phyloP scores from a whole-genome alignment of 2,329 filamentous ascomycete species.

The Diaporthe ampelina region DNA sequence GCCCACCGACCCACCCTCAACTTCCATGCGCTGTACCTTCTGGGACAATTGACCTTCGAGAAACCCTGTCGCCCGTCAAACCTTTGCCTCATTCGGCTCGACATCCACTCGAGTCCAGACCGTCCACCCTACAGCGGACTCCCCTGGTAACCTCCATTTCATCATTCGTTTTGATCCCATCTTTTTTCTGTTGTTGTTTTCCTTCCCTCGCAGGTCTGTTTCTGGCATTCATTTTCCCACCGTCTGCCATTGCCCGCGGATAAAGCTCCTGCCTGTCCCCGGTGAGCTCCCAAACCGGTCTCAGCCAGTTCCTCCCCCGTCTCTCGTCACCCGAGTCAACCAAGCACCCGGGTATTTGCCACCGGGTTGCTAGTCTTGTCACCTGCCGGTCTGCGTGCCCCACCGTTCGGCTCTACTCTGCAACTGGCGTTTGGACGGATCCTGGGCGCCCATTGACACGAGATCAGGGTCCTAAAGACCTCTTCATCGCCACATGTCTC shows the following conservation, averaged over 20 bases:
- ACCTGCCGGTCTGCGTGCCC: constrained; percentile 40
- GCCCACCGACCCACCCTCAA: constrained; percentile 36
- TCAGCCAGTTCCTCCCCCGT: constrained; percentile 33
- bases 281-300: constrained; percentile 36
- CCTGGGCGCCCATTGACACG: constrained; percentile 41
- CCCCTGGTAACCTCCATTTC: constrained; percentile 35
- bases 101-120: constrained; percentile 37
- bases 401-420: constrained; percentile 43
- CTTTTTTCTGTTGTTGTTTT: constrained; percentile 34
- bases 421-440: constrained; percentile 39
- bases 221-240: constrained; percentile 26
- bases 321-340: constrained; percentile 32
- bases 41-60: constrained; percentile 34
- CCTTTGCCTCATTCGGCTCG: constrained; percentile 35
- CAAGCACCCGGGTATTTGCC: constrained; percentile 41
- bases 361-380: constrained; percentile 42
- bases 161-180: constrained; percentile 40
- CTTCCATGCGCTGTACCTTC: constrained; percentile 38
- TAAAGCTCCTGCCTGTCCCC: constrained; percentile 34
- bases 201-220: constrained; percentile 30
- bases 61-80: constrained; percentile 35
- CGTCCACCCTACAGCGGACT: constrained; percentile 27
- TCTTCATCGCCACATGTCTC: constrained; percentile 41
- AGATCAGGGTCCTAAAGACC: constrained; percentile 42
- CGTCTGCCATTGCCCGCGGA: not conserved